Evolutionary conservation across 441 rosid species (phyloP).

Genomic region (Populus hybrid): DNA sequence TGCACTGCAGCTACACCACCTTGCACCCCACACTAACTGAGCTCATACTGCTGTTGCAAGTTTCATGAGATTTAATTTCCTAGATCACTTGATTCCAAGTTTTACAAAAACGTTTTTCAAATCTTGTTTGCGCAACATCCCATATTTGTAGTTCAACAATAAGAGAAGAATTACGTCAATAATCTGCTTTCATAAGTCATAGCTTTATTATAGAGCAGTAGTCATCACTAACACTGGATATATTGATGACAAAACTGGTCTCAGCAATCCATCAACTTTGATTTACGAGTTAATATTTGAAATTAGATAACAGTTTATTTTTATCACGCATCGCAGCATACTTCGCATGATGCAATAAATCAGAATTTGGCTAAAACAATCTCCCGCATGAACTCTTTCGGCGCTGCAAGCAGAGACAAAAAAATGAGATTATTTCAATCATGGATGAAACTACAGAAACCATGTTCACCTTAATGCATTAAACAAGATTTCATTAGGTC

Average conservation of each 20-base stretch:
- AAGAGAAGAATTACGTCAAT: too few relatives aligned
- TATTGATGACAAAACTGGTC: neutral
- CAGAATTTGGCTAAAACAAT: slow-evolving; percentile 41
- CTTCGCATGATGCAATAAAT: neutral
- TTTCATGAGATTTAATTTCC: too few relatives aligned
- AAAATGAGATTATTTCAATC: neutral
- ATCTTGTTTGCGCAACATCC: too few relatives aligned
- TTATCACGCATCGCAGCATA: neutral
- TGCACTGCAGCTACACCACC: too few relatives aligned
- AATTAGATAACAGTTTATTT: neutral
- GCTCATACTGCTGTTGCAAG: too few relatives aligned
- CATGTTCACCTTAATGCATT: neutral
- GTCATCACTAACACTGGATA: too few relatives aligned
- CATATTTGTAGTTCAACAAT: too few relatives aligned
- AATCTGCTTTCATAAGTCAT: too few relatives aligned
- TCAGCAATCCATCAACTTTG: neutral
- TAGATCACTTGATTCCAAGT: too few relatives aligned
- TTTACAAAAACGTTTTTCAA: too few relatives aligned
- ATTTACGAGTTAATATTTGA: neutral
- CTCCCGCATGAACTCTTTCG: slow-evolving; percentile 44
- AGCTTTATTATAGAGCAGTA: too few relatives aligned
- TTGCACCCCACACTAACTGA: too few relatives aligned
- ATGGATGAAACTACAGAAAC: neutral
- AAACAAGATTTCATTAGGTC: neutral
- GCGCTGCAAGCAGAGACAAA: slow-evolving; percentile 33